Base-by-base conservation (phyloP, 305 asterid species). In the Plantago rigida region DNA sequence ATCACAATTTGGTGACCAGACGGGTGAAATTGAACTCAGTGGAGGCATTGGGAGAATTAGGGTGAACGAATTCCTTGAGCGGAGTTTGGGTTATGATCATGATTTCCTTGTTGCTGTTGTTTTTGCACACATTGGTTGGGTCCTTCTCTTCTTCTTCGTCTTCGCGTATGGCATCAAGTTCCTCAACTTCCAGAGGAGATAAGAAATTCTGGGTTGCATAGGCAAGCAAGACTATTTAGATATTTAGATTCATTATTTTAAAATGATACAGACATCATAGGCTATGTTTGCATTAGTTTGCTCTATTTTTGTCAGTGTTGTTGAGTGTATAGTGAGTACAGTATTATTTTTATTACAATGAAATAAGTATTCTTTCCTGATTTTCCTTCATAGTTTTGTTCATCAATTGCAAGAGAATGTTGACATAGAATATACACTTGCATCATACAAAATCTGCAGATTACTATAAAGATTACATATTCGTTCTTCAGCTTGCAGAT, bases 81-180 rank as follows among this genome's bases (percentile, higher is more conserved):
- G 75, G 2, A 36, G 60, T 66, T 75, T 84, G 73, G 94, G 96
- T 19, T 86, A 17, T 69, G 89, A 88, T 0, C 75, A 82, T 60
- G 88, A 79, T 69, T 86, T 88, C 70, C 84, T 88, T 9, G 49
- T 72, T 34, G 73, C 76, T 11, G 85, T 88, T 22, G 90, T 77
- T 34, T 67, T 84, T 52, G 96, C 88, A 4, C 95, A 85, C 62
- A 74, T 85, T 56, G 96, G 93, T 62, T 88, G 94, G 95, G 95
- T 86, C 39, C 78, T 85, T 8, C 81, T 85, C 31, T 88, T 88
- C 77, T 84, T 79, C 84, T 77, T 82, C 34, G 90, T 86, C 17
- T 88, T 88, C 36, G 94, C 94, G 0, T 88, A 80, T 60, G 88
- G 90, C 28, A 88, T 88, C 76, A 88, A 84, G 86, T 86, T 70